A percentile compares a stretch with the other conserved stretches of the same genome.
phyloP scores from a whole-genome alignment of 306 rosid species.

The Ziziphus jujuba region DNA sequence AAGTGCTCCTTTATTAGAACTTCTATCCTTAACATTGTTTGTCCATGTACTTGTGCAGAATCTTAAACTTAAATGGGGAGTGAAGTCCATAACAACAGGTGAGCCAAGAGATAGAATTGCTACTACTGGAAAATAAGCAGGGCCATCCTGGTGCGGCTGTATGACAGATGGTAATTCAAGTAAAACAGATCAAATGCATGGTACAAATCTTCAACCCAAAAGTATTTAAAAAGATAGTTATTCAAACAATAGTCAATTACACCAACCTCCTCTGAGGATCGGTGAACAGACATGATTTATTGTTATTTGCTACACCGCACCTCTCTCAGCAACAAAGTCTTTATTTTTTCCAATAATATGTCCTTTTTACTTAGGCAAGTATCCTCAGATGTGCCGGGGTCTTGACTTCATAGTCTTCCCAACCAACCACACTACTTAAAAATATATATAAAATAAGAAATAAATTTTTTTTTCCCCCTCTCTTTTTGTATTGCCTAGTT shows the following conservation, averaged over 20 bases:
- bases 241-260: not conserved
- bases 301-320: too few species aligned
- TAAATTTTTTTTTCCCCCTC: too few species aligned
- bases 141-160: slow-evolving; percentile 94
- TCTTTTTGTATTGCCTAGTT: too few species aligned
- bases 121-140: slow-evolving; percentile 86
- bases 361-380: too few species aligned
- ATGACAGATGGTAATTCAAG: slow-evolving; percentile 14
- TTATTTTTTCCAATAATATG: too few species aligned
- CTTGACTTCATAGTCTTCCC: too few species aligned
- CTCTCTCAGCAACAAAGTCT: too few species aligned
- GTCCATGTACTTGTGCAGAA: slow-evolving; percentile 19
- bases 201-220: not conserved
- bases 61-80: slow-evolving; percentile 77
- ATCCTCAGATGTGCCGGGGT: too few species aligned
- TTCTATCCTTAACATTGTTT: slow-evolving; percentile 24
- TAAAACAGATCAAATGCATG: not conserved
- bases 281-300: not conserved
- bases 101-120: slow-evolving; percentile 89
- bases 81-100: slow-evolving; percentile 82
- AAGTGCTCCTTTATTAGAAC: slow-evolving; percentile 30
- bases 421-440: too few species aligned
- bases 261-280: not conserved
- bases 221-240: not conserved
- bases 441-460: too few species aligned